Evolutionary conservation across 2,329 filamentous ascomycete species (phyloP).

Genomic region (Aspergillus pseudoglaucus): DNA sequence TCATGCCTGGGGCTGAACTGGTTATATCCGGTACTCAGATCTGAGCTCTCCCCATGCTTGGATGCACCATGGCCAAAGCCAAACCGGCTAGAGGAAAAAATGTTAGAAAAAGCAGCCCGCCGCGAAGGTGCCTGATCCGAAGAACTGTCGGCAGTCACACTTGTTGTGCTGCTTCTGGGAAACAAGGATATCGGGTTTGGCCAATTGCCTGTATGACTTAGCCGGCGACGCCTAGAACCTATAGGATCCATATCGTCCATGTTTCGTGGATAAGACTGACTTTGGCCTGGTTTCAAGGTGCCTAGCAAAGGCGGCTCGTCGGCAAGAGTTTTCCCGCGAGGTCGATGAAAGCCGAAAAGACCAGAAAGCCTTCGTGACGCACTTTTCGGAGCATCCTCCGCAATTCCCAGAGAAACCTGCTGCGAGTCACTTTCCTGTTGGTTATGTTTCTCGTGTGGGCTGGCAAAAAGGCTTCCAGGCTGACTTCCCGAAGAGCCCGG

Average conservation of each 20-base stretch:
- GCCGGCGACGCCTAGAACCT: constrained; percentile 46
- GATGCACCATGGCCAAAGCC: constrained; percentile 27
- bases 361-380: constrained; percentile 51
- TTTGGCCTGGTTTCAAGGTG: constrained; percentile 54
- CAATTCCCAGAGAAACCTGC: constrained; percentile 24
- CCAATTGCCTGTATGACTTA: constrained; percentile 54
- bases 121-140: constrained; percentile 35
- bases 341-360: constrained; percentile 53
- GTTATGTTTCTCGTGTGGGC: constrained; percentile 38
- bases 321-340: constrained; percentile 54
- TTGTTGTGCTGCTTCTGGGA: constrained; percentile 38
- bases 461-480: constrained; percentile 41
- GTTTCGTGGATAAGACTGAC: constrained; percentile 57
- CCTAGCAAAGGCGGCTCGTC: constrained; percentile 54
- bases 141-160: constrained; percentile 36
- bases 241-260: constrained; percentile 46
- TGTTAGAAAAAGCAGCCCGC: constrained; percentile 35
- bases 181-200: constrained; percentile 45
- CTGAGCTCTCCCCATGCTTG: constrained; percentile 28
- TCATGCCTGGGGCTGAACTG: constrained; percentile 43
- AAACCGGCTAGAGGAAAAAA: constrained; percentile 37
- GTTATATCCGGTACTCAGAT: constrained; percentile 37
- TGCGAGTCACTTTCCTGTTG: constrained; percentile 33
- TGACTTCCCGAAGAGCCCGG: constrained; percentile 40
- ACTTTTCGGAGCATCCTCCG: constrained; percentile 34